Evolutionary conservation across 805 yeast species (phyloP).

Genomic region (Ogataea dorogensis): DNA sequence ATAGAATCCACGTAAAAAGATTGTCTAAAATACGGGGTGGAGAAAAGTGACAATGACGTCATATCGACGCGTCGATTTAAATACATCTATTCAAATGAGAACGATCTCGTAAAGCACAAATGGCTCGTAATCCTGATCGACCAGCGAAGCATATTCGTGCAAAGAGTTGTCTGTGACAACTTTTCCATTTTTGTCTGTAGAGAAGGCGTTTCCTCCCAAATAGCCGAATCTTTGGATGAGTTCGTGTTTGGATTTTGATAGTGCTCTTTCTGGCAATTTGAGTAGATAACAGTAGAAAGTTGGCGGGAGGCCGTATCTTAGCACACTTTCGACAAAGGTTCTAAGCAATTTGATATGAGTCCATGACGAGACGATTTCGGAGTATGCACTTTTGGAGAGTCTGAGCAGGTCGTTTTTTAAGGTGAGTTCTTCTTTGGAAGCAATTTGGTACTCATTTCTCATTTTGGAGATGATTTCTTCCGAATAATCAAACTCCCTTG

Average conservation of each 20-base stretch:
- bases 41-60: conserved; percentile 9
- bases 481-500: conserved; percentile 87
- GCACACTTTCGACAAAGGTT: conserved; percentile 86
- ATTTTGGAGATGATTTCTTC: conserved; percentile 70
- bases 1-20: conserved; percentile 6
- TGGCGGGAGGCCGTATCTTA: conserved; percentile 97
- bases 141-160: conserved; percentile 86
- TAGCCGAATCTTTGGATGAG: conserved; percentile 78
- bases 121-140: conserved; percentile 94
- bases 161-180: conserved; percentile 57
- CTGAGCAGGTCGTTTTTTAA: conserved; percentile 76
- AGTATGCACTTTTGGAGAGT: conserved; percentile 83
- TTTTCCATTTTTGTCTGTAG: conserved; percentile 63
- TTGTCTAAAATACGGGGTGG: background rate
- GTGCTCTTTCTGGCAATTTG: conserved; percentile 39
- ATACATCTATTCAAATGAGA: conserved; percentile 28
- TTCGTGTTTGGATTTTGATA: conserved; percentile 62
- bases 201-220: conserved; percentile 87
- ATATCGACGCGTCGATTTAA: conserved; percentile 11
- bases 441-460: conserved; percentile 75
- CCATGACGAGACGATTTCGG: conserved; percentile 84
- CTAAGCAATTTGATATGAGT: conserved; percentile 85
- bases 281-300: conserved; percentile 61
- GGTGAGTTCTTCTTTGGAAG: conserved; percentile 70
- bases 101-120: conserved; percentile 76